Evolutionary conservation across 1,284 basidiomycete species (phyloP).

Genomic region (Coniferiporia sulphurascens): DNA sequence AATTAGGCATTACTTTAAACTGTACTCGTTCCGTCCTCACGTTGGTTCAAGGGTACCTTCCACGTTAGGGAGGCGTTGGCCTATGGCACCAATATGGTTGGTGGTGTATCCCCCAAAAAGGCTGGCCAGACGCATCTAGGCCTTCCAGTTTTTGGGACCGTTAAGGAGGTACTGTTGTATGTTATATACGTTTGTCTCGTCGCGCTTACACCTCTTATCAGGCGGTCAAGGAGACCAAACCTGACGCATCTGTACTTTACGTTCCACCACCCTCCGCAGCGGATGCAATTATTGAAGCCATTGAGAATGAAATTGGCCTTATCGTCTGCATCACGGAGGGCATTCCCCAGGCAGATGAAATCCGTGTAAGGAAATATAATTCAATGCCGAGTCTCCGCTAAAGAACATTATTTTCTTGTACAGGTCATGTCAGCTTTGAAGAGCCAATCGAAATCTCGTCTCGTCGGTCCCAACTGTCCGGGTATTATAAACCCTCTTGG

Average conservation of each 20-base stretch:
- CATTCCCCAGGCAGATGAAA: slow-evolving; percentile 94
- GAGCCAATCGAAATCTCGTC: slow-evolving; percentile 90
- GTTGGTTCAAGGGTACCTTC: slow-evolving; percentile 79
- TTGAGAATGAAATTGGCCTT: slow-evolving; percentile 93
- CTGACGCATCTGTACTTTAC: slow-evolving; percentile 93
- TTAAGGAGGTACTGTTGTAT: slow-evolving; percentile 68
- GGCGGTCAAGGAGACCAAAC: slow-evolving; percentile 80
- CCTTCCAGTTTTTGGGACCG: slow-evolving; percentile 90
- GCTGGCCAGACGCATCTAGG: slow-evolving; percentile 95
- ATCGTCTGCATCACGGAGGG: slow-evolving; percentile 98
- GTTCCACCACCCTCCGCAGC: slow-evolving; percentile 92
- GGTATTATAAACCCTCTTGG: slow-evolving; percentile 96
- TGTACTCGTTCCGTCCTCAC: neutral
- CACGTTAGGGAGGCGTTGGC: slow-evolving; percentile 92
- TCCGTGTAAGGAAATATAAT: slow-evolving; percentile 51
- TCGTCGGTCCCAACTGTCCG: slow-evolving; percentile 97
- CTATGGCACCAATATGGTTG: slow-evolving; percentile 96
- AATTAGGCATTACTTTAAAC: slow-evolving; percentile 26
- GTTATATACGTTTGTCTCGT: neutral
- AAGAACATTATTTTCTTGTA: slow-evolving; percentile 4
- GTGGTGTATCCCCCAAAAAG: slow-evolving; percentile 97
- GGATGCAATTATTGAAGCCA: slow-evolving; percentile 95
- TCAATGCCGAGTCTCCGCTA: neutral
- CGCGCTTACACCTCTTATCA: slow-evolving; percentile 27
- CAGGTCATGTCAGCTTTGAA: slow-evolving; percentile 92